Evolutionary conservation across 208 protist species (phyloP), one percentile per base, ranked within the genome.

Genomic region (Vickermania spadyakhi): DNA sequence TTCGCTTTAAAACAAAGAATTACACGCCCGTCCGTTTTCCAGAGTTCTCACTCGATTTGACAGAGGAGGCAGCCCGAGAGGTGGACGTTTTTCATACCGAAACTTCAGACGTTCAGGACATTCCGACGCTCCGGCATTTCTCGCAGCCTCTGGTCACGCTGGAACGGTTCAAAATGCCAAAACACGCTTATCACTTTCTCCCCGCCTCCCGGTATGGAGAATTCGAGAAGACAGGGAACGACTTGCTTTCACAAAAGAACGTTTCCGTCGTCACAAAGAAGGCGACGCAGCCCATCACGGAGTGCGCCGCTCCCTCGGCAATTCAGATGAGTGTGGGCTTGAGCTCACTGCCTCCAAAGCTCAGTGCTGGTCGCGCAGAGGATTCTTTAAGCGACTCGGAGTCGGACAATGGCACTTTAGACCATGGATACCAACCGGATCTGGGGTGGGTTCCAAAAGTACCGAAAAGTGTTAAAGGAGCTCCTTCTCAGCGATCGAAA

Each of bases 31-130:
- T 73, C 42, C 61, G 58, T 3, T 64, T 79, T 2, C 77, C 77
- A 4, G 77, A 84, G 45, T 84, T 84, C 58, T 25, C 62, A 18
- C 28, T 84, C 58, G 54, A 74, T 56, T 28, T 79, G 0, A 56
- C 36, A 18, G 67, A 53, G 31, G 56, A 66, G 30, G 58, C 60
- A 5, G 62, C 27, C 23, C 58, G 60, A 21, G 70, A 76, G 30
- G 59, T 73, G 28, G 64, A 58, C 28, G 25, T 54, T 1, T 70
- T 67, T 26, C 61, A 36, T 11, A 53, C 60, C 22, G 0, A 4
- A n/a, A 62, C 55, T 27, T 27, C 57, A 11, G 66, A n/a, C 23
- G 56, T 58, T 5, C 21, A 63, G n/a, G 28, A 27, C 28, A 60
- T 57, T 11, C 58, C 72, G 18, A 71, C 52, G 2, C 51, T 77